phyloP scores from a whole-genome alignment of 1,139 yeast genomes.

The Lodderomyces elongisporus region DNA sequence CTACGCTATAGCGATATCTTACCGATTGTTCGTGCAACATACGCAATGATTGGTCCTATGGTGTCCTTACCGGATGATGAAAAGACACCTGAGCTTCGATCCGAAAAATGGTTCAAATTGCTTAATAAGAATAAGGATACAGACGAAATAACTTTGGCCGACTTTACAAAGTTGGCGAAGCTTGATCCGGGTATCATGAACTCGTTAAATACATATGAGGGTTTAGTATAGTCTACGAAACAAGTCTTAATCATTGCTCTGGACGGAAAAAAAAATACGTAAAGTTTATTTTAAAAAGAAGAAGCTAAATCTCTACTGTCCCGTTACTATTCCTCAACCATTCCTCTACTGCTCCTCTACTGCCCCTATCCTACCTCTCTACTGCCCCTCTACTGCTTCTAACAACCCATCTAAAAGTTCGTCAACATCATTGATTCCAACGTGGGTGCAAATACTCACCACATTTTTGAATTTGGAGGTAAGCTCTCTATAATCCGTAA shows the following conservation, averaged over 20 bases:
- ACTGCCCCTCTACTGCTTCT: slow-evolving; percentile 77
- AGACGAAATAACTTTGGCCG: slow-evolving; percentile 63
- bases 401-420: slow-evolving; percentile 76
- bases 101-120: slow-evolving; percentile 69
- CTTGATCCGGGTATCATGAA: slow-evolving; percentile 76
- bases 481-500: slow-evolving; percentile 54
- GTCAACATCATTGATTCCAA: slow-evolving; percentile 71
- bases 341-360: no score
- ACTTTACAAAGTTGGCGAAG: slow-evolving; percentile 76
- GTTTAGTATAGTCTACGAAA: slow-evolving; percentile 53
- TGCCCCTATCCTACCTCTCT: no score
- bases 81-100: slow-evolving; percentile 84
- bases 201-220: slow-evolving; percentile 77
- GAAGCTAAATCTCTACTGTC: no score
- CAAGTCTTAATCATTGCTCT: background rate
- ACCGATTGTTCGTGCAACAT: slow-evolving; percentile 74
- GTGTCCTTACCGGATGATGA: slow-evolving; percentile 89
- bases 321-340: no score
- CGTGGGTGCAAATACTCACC: slow-evolving; percentile 86
- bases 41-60: slow-evolving; percentile 95
- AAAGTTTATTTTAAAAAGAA: no score
- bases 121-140: slow-evolving; percentile 70
- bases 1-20: slow-evolving; percentile 75
- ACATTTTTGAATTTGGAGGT: slow-evolving; percentile 86
- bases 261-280: background rate